Percentiles rank a stretch among this genome's conserved stretches.
Evolutionary conservation across 169 alveolate species (phyloP).

Genomic region (Besnoitia besnoiti): DNA sequence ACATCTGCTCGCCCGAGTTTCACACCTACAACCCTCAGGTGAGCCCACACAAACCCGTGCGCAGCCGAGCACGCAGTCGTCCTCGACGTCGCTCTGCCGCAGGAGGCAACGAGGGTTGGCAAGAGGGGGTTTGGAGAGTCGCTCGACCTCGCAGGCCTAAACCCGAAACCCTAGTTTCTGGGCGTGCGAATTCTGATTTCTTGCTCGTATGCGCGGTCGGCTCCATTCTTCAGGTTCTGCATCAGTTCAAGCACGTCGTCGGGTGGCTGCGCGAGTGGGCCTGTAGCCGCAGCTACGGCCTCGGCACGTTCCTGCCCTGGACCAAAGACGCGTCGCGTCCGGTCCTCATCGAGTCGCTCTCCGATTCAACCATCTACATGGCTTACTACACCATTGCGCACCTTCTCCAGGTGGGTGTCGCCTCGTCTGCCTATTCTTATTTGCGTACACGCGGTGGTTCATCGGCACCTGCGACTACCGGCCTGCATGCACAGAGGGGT

Average conservation of each 20-base stretch:
- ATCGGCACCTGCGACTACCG: no score
- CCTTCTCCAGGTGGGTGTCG: slow-evolving; percentile 86
- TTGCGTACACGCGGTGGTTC: no score
- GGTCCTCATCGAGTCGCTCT: slow-evolving; percentile 95
- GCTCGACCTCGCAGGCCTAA: background rate
- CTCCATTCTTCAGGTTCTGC: slow-evolving; percentile 78
- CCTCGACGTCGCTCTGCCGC: no score
- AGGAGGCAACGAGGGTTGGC: no score
- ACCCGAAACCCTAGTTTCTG: background rate
- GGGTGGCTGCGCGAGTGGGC: slow-evolving; percentile 90
- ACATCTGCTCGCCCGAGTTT: slow-evolving; percentile 80
- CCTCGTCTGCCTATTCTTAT: no score
- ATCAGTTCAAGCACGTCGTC: slow-evolving; percentile 90
- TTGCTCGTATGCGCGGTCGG: slow-evolving; percentile 57
- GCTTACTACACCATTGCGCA: slow-evolving; percentile 99
- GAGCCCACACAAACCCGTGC: no score
- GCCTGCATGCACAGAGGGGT: no score
- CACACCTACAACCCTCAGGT: slow-evolving; percentile 7
- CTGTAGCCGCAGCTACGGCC: slow-evolving; percentile 97
- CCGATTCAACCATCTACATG: slow-evolving; percentile 99
- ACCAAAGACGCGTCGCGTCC: slow-evolving; percentile 84
- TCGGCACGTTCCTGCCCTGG: slow-evolving; percentile 98
- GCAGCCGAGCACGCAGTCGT: no score
- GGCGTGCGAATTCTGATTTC: background rate
- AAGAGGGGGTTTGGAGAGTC: background rate